A percentile compares a stretch with the other conserved stretches of the same genome.
These are phyloP conservation scores for Emmonsiellopsis sp. DNA, from an alignment of 2,329 filamentous ascomycete species.

Conservation along the genomic window DNA sequence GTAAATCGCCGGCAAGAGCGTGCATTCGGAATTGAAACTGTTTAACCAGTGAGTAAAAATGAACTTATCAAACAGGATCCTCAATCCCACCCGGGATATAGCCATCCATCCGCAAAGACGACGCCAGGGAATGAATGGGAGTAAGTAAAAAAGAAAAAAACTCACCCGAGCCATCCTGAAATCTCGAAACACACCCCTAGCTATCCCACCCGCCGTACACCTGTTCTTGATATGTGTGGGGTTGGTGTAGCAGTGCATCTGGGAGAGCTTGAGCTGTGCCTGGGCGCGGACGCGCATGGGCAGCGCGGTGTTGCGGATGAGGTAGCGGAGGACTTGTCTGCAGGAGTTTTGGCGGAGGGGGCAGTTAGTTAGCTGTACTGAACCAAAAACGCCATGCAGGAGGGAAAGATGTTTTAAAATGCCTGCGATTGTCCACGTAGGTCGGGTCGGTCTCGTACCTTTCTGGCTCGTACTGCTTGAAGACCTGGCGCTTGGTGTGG, in stretches of 20 bases:
- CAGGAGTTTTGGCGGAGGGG: not conserved
- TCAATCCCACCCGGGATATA: not conserved
- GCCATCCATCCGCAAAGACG: not conserved
- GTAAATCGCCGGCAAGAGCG: slow-evolving; percentile 73
- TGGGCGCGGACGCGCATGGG: slow-evolving; percentile 73
- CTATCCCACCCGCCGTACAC: slow-evolving; percentile 85
- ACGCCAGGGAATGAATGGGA: not conserved
- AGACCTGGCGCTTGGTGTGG: slow-evolving; percentile 92
- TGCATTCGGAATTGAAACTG: slow-evolving; percentile 91
- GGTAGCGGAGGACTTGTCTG: slow-evolving; percentile 87
- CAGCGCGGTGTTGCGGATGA: slow-evolving; percentile 85
- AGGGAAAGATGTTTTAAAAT: not conserved
- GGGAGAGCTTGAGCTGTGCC: slow-evolving; percentile 82
- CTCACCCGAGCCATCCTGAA: slow-evolving; percentile 87
- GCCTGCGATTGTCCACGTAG: not conserved
- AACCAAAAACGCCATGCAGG: not conserved
- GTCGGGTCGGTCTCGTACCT: slow-evolving; percentile 47
- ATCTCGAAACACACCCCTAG: slow-evolving; percentile 79
- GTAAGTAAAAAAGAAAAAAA: slow-evolving; percentile 10
- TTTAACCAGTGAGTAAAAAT: slow-evolving; percentile 12
- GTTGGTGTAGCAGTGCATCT: slow-evolving; percentile 94
- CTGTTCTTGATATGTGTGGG: slow-evolving; percentile 90
- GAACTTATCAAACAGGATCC: not conserved
- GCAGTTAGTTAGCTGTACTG: not conserved
- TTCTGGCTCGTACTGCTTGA: slow-evolving; percentile 75